Percentiles rank a stretch among this genome's conserved stretches.
These are phyloP conservation scores for Malus asiatica DNA, from an alignment of 306 rosid genomes.

Conservation along the genomic window DNA sequence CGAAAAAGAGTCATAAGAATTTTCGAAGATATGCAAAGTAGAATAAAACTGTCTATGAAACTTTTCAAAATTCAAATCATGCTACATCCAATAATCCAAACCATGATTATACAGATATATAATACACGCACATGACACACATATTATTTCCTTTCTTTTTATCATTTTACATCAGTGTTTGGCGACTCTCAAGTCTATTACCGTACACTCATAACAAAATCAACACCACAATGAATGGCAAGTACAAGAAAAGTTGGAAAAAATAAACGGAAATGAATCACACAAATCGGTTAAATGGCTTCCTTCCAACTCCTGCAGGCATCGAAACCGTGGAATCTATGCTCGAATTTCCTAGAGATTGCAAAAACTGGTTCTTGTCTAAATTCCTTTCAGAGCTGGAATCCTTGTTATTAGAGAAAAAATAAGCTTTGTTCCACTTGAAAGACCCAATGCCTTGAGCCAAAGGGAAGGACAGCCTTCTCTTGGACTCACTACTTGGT, in stretches of 20 bases:
- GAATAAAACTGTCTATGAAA: too few relatives aligned
- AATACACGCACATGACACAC: background rate
- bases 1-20: too few relatives aligned
- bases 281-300: constrained; percentile 98
- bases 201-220: constrained; percentile 42
- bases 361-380: constrained; percentile 56
- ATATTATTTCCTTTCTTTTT: background rate
- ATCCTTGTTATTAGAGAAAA: constrained; percentile 51
- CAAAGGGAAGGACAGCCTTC: constrained; percentile 73
- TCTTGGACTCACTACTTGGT: constrained; percentile 65
- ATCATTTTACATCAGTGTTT: constrained; percentile 43
- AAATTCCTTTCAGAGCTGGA: constrained; percentile 38
- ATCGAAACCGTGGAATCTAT: constrained; percentile 82
- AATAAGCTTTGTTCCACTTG: constrained; percentile 68
- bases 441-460: constrained; percentile 74
- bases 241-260: constrained; percentile 21
- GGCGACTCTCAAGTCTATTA: constrained; percentile 38
- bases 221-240: constrained; percentile 29
- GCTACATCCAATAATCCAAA: background rate
- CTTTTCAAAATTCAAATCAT: background rate
- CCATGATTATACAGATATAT: background rate
- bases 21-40: too few relatives aligned
- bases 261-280: constrained; percentile 47
- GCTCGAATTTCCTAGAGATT: constrained; percentile 56
- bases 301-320: constrained; percentile 79